Percentiles rank a stretch among this genome's conserved stretches.
Evolutionary conservation across 106 monocot genomes (phyloP).

Genomic region (Dactylorhiza incarnata): DNA sequence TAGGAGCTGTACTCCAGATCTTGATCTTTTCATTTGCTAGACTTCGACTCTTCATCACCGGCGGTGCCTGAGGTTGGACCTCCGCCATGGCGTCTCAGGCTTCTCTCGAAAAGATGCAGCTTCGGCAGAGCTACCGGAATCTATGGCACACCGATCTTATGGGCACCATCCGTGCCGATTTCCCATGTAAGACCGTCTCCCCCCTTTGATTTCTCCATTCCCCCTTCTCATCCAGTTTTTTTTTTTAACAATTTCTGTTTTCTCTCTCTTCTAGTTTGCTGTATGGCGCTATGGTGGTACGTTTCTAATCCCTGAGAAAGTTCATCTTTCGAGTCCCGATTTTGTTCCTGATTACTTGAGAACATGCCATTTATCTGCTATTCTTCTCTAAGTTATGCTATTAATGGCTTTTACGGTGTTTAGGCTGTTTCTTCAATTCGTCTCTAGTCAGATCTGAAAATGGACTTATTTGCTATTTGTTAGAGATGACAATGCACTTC

Average conservation of each 20-base stretch:
- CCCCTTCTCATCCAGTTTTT: too few relatives aligned
- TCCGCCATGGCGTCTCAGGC: conserved; percentile 39
- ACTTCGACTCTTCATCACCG: too few relatives aligned
- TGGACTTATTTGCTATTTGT: too few relatives aligned
- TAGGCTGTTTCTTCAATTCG: too few relatives aligned
- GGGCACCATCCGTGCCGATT: conserved; percentile 48
- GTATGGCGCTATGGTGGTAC: conserved; percentile 44
- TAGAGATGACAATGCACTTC: too few relatives aligned
- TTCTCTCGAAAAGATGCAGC: conserved; percentile 68
- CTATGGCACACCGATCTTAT: conserved; percentile 72
- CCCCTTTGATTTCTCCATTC: background rate
- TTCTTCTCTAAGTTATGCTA: too few relatives aligned
- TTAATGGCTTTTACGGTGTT: too few relatives aligned
- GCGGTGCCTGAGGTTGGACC: too few relatives aligned
- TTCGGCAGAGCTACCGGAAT: conserved; percentile 72
- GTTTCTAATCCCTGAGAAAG: conserved; percentile 3
- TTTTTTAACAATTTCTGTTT: background rate
- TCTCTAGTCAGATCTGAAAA: too few relatives aligned
- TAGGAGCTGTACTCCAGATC: too few relatives aligned
- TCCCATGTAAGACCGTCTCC: conserved; percentile 34
- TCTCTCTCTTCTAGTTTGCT: conserved; percentile 31
- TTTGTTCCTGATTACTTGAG: background rate
- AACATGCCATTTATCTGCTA: too few relatives aligned
- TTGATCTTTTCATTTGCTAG: too few relatives aligned
- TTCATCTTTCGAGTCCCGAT: background rate